Percentiles rank a stretch among this genome's conserved stretches.
Evolutionary conservation across 805 yeast species (phyloP).

Genomic region (Metschnikowia amazonensis): DNA sequence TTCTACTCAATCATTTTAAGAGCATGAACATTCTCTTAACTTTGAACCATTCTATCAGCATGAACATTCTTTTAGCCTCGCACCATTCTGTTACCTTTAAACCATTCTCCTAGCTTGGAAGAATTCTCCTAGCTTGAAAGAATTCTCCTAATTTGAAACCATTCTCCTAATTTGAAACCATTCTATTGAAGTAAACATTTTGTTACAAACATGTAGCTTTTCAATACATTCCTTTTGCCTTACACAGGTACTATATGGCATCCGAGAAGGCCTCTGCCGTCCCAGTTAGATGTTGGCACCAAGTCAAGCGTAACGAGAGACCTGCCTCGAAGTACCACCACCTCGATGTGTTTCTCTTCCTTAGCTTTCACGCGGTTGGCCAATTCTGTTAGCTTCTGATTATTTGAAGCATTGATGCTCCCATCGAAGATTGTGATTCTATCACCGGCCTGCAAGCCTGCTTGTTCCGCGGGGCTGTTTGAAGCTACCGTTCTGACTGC

Average conservation of each 20-base stretch:
- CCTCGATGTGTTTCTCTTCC: conserved; percentile 25
- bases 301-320: conserved; percentile 17
- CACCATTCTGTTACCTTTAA: no score
- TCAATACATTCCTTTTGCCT: background rate
- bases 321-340: conserved; percentile 31
- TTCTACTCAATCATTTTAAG: no score
- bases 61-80: no score
- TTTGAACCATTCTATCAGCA: no score
- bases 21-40: no score
- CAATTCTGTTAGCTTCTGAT: conserved; percentile 44
- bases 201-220: no score
- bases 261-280: conserved; percentile 66
- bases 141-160: no score
- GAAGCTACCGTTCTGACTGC: conserved; percentile 45
- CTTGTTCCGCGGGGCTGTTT: conserved; percentile 51
- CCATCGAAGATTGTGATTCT: conserved; percentile 50
- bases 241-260: conserved; percentile 45
- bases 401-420: conserved; percentile 51
- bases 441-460: conserved; percentile 58
- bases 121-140: no score
- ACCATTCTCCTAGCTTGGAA: no score
- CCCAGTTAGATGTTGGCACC: conserved; percentile 55
- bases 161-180: no score
- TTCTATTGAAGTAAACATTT: no score
- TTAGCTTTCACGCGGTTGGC: conserved; percentile 42